A percentile compares a stretch with the other conserved stretches of the same genome.
Evolutionary conservation across 192 early-diverging fungal species (phyloP).

Genomic region (Phycomyces blakesleeanus): DNA sequence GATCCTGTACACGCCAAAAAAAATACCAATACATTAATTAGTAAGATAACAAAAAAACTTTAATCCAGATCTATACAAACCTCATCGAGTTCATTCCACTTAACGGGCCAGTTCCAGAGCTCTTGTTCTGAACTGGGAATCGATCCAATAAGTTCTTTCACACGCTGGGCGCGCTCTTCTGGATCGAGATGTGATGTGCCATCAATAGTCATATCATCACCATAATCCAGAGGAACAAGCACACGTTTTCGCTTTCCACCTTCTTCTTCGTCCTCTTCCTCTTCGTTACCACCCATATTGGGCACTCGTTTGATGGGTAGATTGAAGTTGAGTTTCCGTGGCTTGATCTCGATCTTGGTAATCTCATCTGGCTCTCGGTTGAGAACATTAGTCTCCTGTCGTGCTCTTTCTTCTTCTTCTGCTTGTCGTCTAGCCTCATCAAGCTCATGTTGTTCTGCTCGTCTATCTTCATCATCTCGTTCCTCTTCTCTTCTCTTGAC

Average conservation of each 20-base stretch:
- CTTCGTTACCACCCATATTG: slow-evolving; percentile 32
- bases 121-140: slow-evolving; percentile 70
- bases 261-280: slow-evolving; percentile 53
- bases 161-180: slow-evolving; percentile 61
- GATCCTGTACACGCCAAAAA: slow-evolving; percentile 36
- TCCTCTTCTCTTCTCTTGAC: slow-evolving; percentile 65
- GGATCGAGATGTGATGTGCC: slow-evolving; percentile 50
- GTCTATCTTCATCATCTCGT: slow-evolving; percentile 52
- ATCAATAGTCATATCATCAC: slow-evolving; percentile 37
- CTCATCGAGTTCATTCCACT: slow-evolving; percentile 74
- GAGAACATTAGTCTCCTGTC: slow-evolving; percentile 4
- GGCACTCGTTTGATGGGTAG: slow-evolving; percentile 33
- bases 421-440: slow-evolving; percentile 37
- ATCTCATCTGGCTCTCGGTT: slow-evolving; percentile 25
- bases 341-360: slow-evolving; percentile 26
- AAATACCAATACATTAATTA: slow-evolving; percentile 16
- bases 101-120: slow-evolving; percentile 67
- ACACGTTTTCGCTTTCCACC: slow-evolving; percentile 42
- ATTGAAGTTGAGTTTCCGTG: slow-evolving; percentile 25
- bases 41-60: neutral
- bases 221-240: slow-evolving; percentile 48
- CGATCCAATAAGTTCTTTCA: slow-evolving; percentile 60
- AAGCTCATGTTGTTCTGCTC: slow-evolving; percentile 16
- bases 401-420: slow-evolving; percentile 22
- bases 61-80: slow-evolving; percentile 35